Evolutionary conservation across 2,329 filamentous ascomycete species (phyloP).

Genomic region (Remersonia thermophila): DNA sequence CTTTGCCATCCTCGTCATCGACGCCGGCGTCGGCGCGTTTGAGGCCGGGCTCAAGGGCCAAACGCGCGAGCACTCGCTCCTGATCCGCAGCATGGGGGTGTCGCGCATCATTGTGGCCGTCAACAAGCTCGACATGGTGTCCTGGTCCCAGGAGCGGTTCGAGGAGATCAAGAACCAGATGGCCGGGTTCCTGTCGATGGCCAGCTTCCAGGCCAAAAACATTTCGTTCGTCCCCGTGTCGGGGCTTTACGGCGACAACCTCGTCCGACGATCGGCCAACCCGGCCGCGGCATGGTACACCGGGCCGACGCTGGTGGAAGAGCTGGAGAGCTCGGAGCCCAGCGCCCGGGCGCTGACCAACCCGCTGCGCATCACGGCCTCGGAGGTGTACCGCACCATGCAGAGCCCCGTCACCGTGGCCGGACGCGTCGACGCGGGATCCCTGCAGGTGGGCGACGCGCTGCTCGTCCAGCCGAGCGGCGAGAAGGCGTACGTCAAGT

Average conservation of each 20-base stretch:
- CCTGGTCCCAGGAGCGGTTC: constrained; percentile 74
- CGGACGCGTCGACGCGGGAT: constrained; percentile 75
- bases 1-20: constrained; percentile 88
- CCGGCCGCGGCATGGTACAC: constrained; percentile 62
- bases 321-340: constrained; percentile 73
- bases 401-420: constrained; percentile 75
- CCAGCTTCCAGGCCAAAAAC: constrained; percentile 72
- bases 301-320: constrained; percentile 67
- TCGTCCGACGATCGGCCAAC: constrained; percentile 47
- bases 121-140: constrained; percentile 85
- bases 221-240: constrained; percentile 83
- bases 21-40: constrained; percentile 80
- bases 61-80: constrained; percentile 82
- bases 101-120: constrained; percentile 79
- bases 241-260: constrained; percentile 79
- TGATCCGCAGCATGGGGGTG: constrained; percentile 83
- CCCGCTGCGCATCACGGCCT: constrained; percentile 74
- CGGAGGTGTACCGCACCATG: constrained; percentile 72
- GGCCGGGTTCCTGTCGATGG: constrained; percentile 65
- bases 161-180: constrained; percentile 77
- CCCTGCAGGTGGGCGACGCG: constrained; percentile 70
- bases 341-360: constrained; percentile 58
- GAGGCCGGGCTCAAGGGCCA: constrained; percentile 89
- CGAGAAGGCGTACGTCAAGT: constrained; percentile 71
- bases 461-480: constrained; percentile 69